Percentiles rank a stretch among this genome's conserved stretches.
Conservation (phyloP, 768 basidiomycete genomes). For the Pholiota conissans region DNA sequence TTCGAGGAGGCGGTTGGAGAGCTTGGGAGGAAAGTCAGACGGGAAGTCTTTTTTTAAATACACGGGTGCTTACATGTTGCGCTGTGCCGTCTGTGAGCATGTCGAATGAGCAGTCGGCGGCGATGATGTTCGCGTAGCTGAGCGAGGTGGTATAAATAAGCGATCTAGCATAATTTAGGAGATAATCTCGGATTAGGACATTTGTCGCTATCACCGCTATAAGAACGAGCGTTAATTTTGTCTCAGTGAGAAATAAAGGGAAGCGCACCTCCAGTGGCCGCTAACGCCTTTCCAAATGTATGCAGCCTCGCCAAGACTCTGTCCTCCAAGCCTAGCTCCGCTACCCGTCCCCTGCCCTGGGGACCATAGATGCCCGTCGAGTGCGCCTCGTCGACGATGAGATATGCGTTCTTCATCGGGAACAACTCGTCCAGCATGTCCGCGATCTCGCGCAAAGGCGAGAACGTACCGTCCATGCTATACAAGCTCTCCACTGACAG, state of each 20-base stretch:
- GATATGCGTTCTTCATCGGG: slow-evolving; percentile 61
- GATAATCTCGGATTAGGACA: slow-evolving; percentile 73
- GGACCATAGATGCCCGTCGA: slow-evolving; percentile 88
- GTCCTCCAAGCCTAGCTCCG: slow-evolving; percentile 64
- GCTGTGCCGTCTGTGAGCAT: slow-evolving; percentile 70
- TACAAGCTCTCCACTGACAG: slow-evolving; percentile 89
- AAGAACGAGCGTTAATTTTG: not conserved
- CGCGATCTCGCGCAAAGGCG: slow-evolving; percentile 70
- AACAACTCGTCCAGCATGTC: slow-evolving; percentile 60
- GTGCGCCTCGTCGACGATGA: slow-evolving; percentile 93
- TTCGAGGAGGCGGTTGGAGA: slow-evolving; percentile 38
- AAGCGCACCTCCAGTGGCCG: slow-evolving; percentile 77
- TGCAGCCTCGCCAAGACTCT: slow-evolving; percentile 78
- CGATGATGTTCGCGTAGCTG: slow-evolving; percentile 72
- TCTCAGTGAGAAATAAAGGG: not conserved
- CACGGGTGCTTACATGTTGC: slow-evolving; percentile 54
- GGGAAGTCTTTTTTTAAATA: no score
- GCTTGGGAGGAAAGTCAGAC: slow-evolving; percentile 16
- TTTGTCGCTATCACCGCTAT: slow-evolving; percentile 77
- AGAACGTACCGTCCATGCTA: slow-evolving; percentile 94
- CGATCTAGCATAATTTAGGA: slow-evolving; percentile 90
- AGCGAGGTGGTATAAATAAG: slow-evolving; percentile 91
- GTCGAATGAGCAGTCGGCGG: slow-evolving; percentile 78
- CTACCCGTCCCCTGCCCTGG: slow-evolving; percentile 73
- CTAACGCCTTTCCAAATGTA: slow-evolving; percentile 93